These are phyloP conservation scores for Metschnikowia baotianmanensis DNA, from an alignment of 805 yeast species.

Conservation along the genomic window DNA sequence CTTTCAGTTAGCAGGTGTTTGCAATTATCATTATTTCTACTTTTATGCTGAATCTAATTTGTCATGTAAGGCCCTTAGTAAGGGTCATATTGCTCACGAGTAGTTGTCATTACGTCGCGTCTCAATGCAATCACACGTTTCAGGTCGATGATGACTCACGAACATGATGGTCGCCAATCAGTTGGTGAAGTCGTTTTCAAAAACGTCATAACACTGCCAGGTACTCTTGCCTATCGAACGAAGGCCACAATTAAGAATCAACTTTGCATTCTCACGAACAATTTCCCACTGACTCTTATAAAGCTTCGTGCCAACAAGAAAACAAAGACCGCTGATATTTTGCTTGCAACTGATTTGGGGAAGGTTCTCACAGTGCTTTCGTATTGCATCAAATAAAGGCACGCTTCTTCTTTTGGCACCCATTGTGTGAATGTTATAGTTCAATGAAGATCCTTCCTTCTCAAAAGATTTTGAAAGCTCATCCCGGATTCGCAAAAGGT, in stretches of 20 bases:
- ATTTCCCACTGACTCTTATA: conserved; percentile 42
- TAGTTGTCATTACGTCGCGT: no score
- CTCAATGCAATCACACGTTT: no score
- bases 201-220: conserved; percentile 34
- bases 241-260: conserved; percentile 41
- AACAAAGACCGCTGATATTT: conserved; percentile 42
- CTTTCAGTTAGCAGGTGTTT: no score
- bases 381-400: conserved; percentile 29
- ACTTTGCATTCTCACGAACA: conserved; percentile 40
- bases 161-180: neutral
- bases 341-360: conserved; percentile 34
- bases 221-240: conserved; percentile 39
- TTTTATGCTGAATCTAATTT: no score
- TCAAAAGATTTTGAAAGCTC: conserved; percentile 24
- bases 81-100: no score
- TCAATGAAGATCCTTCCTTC: conserved; percentile 5
- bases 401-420: conserved; percentile 6
- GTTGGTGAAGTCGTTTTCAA: conserved; percentile 20
- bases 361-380: conserved; percentile 34
- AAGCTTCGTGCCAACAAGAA: conserved; percentile 37
- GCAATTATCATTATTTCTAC: no score
- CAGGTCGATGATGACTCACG: no score
- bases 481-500: conserved; percentile 32
- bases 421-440: conserved; percentile 13
- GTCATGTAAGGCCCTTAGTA: no score